Evolutionary conservation across 148 eudicot genomes (phyloP).

Genomic region (Limonium bicolor): DNA sequence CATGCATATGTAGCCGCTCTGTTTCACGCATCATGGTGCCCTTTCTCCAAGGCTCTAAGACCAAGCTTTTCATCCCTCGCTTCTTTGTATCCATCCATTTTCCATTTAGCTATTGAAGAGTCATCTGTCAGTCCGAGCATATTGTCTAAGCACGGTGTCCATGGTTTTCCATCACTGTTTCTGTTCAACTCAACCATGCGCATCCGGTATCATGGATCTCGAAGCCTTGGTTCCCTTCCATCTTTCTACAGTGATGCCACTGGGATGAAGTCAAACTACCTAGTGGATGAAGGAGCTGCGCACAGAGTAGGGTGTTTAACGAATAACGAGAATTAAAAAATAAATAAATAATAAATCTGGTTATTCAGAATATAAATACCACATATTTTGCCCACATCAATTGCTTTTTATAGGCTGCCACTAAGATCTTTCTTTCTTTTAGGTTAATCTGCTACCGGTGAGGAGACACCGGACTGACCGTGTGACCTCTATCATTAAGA

Average conservation of each 20-base stretch:
- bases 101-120: slow-evolving; percentile 88
- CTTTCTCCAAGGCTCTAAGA: slow-evolving; percentile 65
- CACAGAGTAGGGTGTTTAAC: no score
- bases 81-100: slow-evolving; percentile 62
- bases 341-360: no score
- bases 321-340: no score
- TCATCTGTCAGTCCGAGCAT: slow-evolving; percentile 70
- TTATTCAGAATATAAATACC: no score
- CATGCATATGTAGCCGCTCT: slow-evolving; percentile 64
- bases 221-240: slow-evolving; percentile 53
- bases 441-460: no score
- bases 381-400: no score
- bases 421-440: no score
- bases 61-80: slow-evolving; percentile 62
- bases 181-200: slow-evolving; percentile 81
- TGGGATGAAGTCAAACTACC: no score
- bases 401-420: no score
- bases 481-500: no score
- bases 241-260: slow-evolving; percentile 61
- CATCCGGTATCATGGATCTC: slow-evolving; percentile 70
- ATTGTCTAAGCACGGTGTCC: slow-evolving; percentile 86
- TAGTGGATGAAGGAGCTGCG: no score
- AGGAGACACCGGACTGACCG: no score
- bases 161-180: slow-evolving; percentile 82
- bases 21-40: slow-evolving; percentile 97